Evolutionary conservation across 768 basidiomycete species (phyloP).

Genomic region (Kwoniella dejecticola): DNA sequence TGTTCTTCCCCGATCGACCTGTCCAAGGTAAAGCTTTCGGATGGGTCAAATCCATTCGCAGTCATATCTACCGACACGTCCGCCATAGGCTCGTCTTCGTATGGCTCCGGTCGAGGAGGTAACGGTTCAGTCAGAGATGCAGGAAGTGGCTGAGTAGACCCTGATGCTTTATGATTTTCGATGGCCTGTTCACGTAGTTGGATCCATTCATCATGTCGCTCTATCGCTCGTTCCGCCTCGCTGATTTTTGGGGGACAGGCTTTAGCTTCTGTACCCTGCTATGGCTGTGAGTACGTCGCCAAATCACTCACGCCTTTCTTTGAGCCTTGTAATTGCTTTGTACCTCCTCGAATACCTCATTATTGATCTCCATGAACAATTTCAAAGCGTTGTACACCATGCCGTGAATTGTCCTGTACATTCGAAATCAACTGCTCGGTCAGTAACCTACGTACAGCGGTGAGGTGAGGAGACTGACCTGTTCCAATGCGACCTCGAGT

Average conservation of each 20-base stretch:
- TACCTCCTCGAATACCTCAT: constrained; percentile 89
- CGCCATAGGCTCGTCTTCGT: constrained; percentile 82
- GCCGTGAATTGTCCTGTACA: constrained; percentile 86
- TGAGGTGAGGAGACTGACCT: constrained; percentile 63
- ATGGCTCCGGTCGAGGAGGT: constrained; percentile 73
- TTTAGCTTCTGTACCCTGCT: neutral
- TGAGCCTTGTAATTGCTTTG: constrained; percentile 91
- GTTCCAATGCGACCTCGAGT: constrained; percentile 98
- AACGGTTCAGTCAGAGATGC: constrained; percentile 69
- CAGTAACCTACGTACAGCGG: neutral
- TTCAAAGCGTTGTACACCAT: constrained; percentile 99
- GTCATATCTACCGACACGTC: constrained; percentile 83
- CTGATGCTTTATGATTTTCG: constrained; percentile 57
- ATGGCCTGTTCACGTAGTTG: constrained; percentile 75
- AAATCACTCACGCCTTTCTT: constrained; percentile 71
- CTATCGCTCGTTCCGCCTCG: constrained; percentile 81
- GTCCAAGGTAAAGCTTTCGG: constrained; percentile 54
- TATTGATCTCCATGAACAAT: constrained; percentile 98
- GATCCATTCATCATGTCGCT: constrained; percentile 87
- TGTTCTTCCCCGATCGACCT: constrained; percentile 70
- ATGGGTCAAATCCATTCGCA: constrained; percentile 51
- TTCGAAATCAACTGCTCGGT: constrained; percentile 1
- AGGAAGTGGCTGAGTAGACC: constrained; percentile 61
- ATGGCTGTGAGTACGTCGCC: neutral
- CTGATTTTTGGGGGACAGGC: constrained; percentile 57